Evolutionary conservation across 2,329 filamentous ascomycete species (phyloP).

Genomic region (Clathrospora elynae): DNA sequence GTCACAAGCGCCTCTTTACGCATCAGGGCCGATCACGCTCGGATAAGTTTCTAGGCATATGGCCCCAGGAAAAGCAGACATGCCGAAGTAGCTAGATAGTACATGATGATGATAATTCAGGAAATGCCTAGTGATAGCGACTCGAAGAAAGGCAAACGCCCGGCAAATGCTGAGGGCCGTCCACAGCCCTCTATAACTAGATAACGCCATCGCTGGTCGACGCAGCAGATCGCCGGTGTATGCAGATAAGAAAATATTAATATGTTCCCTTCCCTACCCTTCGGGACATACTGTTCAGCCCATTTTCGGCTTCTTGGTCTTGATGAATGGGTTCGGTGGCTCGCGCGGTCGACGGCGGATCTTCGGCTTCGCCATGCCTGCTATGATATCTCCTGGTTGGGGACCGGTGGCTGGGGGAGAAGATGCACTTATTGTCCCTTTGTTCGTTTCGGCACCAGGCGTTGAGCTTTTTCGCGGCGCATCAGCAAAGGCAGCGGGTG

Average conservation of each 20-base stretch:
- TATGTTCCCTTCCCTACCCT: neutral
- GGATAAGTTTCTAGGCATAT: conserved; percentile 9
- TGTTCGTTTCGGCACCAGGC: conserved; percentile 17
- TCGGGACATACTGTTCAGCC: conserved; percentile 18
- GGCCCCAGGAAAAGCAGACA: conserved; percentile 12
- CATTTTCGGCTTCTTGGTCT: conserved; percentile 35
- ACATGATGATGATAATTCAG: conserved; percentile 4
- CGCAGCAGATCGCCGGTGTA: conserved; percentile 3
- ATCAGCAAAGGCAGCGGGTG: conserved; percentile 28
- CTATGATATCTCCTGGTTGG: conserved; percentile 23
- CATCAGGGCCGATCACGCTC: conserved; percentile 16
- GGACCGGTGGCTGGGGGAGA: conserved; percentile 1
- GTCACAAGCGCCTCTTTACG: conserved; percentile 19
- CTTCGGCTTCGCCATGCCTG: conserved; percentile 37
- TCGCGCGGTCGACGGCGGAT: conserved; percentile 38
- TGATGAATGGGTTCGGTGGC: conserved; percentile 36
- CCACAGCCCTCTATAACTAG: neutral
- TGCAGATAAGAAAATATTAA: conserved; percentile 11
- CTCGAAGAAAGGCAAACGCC: conserved; percentile 16
- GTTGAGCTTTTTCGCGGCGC: conserved; percentile 22
- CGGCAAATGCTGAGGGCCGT: conserved; percentile 12
- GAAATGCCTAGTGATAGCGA: conserved; percentile 2
- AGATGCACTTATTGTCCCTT: conserved; percentile 11
- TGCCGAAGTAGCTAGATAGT: conserved; percentile 8
- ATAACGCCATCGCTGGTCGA: conserved; percentile 6